Evolutionary conservation across 1,139 yeast species (phyloP).

Genomic region (Chernovozyma aurita): DNA sequence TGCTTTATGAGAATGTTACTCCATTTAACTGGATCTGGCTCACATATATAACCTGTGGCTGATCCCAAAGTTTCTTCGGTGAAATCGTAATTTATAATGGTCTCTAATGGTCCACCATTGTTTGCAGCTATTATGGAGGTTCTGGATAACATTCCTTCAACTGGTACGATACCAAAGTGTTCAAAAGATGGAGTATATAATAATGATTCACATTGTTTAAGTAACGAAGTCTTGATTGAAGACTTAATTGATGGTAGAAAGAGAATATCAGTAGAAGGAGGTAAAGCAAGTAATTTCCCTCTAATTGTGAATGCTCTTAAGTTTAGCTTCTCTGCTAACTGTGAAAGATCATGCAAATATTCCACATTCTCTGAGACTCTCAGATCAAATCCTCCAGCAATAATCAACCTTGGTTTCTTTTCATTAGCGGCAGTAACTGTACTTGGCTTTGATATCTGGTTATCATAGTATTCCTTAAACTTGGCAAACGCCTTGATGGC

Average conservation of each 20-base stretch:
- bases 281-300: constrained; percentile 38
- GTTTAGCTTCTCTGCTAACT: constrained; percentile 40
- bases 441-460: constrained; percentile 12
- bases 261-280: constrained; percentile 47
- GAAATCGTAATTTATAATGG: constrained; percentile 48
- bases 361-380: constrained; percentile 73
- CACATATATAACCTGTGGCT: constrained; percentile 77
- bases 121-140: constrained; percentile 84
- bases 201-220: constrained; percentile 54
- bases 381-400: constrained; percentile 92
- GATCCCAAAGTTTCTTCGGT: constrained; percentile 22
- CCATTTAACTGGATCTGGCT: constrained; percentile 59
- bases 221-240: constrained; percentile 57
- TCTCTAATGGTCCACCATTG: constrained; percentile 92
- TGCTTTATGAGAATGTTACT: constrained; percentile 48
- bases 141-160: constrained; percentile 84
- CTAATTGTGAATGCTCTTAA: constrained; percentile 47
- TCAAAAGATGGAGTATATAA: constrained; percentile 88
- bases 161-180: constrained; percentile 96
- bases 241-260: constrained; percentile 81
- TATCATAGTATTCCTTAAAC: constrained; percentile 17
- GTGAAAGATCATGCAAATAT: constrained; percentile 59
- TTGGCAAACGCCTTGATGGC: constrained; percentile 65
- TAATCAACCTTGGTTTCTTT: constrained; percentile 42
- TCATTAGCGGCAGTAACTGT: constrained; percentile 9